Evolutionary conservation across 2,329 filamentous ascomycete species (phyloP), one percentile per base, ranked within the genome.

Genomic region (Dissoconium aciculare): DNA sequence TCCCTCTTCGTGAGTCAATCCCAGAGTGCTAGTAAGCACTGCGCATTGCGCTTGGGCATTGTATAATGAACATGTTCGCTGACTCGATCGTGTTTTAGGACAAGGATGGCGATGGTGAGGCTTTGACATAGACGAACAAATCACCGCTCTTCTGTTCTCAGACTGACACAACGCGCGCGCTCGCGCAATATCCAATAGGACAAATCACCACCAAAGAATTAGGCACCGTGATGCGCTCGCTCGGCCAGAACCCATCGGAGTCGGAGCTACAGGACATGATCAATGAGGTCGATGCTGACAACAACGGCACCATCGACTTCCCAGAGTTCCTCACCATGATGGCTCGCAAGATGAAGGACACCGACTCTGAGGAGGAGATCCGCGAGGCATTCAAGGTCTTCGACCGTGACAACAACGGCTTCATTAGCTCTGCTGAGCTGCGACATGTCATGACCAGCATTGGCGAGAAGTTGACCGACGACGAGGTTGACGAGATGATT

Each of bases 1-100:
- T 98, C 89, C 60, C 82, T 98, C 47, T 98, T 98, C 64, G 89
- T 98, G 78, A 78, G 89, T 76, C 33, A 23, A 34, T 27, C 29
- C 12, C 19, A n/a, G 19, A n/a, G 8, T n/a, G 19, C 19, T 23
- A 8, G 19, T n/a, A n/a, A n/a, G n/a, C n/a, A n/a, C n/a, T n/a
- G n/a, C n/a, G n/a, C n/a, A n/a, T n/a, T n/a, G n/a, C n/a, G n/a
- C n/a, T n/a, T n/a, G n/a, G n/a, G n/a, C n/a, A n/a, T n/a, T n/a
- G n/a, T n/a, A n/a, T 5, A 12, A 11, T 16, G 37, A 26, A 26
- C 21, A 16, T 13, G 16, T 25, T 21, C 17, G 29, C 24, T 32
- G 26, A 15, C 19, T 17, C 21, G 25, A 31, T 15, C 30, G 28
- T 30, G 12, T 31, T 13, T 14, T 46, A 69, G 66, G 66, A 69